Evolutionary conservation across 345 rosid genomes (phyloP), one percentile per base, ranked within the genome.

Genomic region (Euclidium syriacum): DNA sequence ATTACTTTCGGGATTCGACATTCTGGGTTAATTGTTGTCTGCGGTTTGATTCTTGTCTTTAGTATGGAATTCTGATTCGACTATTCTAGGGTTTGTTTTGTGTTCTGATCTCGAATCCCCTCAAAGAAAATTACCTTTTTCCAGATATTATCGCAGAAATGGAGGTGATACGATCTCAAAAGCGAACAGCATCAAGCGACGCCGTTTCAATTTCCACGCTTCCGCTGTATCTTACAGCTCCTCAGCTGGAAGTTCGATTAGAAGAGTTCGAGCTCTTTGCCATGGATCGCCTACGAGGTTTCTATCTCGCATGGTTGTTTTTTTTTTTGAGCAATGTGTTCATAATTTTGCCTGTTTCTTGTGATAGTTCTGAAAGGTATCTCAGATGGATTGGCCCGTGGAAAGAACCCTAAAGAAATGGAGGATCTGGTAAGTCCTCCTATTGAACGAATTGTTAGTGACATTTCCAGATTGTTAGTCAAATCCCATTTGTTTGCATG

Each of bases 201-300:
- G 62, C 70, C 63, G 71, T 51, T 38, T 58, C 54, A 5, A 70
- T 65, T 67, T 44, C 58, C 76, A 65, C 78, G 19, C 79, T 87
- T 27, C 97, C 90, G 11, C 82, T 90, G 29, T 85, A 90, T 72
- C 81, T 89, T 34, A 79, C 87, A 7, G 84, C 95, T 10, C 97
- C 95, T 34, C n/a, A 78, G 2, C 83, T 90, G 66, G 97, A 94
- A 65, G 92, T 90, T 70, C 80, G 97, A 32, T 85, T 87, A 38
- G 95, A 85, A 64, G 96, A 90, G 58, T 94, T 87, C 80, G 97
- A 90, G 82, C 86, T 82, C 75, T 87, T 78, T 71, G 95, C 99
- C 72, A 67, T 85, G 46, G 92, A 90, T 81, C 92, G 95, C 47
- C 82, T 94, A 57, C 87, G 90, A 75, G 99, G 99, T 94, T 16